phyloP scores from a whole-genome alignment of 805 yeast species.

The Zygosaccharomyces bailii region DNA sequence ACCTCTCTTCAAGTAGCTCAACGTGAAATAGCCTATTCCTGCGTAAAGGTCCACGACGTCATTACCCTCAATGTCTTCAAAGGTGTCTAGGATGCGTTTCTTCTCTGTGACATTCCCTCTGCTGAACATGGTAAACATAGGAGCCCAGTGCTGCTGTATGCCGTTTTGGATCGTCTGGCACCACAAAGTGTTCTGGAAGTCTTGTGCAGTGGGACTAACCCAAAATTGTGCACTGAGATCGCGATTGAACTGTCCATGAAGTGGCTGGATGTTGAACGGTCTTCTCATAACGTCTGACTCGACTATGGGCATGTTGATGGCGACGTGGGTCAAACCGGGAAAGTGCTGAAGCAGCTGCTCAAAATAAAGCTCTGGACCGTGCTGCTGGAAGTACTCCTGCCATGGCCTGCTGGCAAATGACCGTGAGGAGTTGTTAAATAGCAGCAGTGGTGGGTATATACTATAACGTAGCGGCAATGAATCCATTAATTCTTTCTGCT shows the following conservation, averaged over 20 bases:
- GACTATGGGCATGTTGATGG: constrained; percentile 65
- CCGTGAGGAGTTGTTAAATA: constrained; percentile 47
- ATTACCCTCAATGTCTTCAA: constrained; percentile 36
- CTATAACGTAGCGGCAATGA: constrained; percentile 46
- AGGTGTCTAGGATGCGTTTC: constrained; percentile 52
- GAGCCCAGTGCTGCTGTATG: constrained; percentile 78
- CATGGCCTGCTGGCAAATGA: constrained; percentile 44
- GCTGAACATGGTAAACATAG: constrained; percentile 80
- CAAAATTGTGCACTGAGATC: constrained; percentile 15
- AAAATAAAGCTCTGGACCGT: constrained; percentile 16
- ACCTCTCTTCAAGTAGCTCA: constrained; percentile 56
- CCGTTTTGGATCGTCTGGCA: constrained; percentile 69
- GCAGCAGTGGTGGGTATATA: constrained; percentile 62
- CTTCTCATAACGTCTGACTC: constrained; percentile 55
- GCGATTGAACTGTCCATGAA: constrained; percentile 44
- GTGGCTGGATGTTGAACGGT: constrained; percentile 57
- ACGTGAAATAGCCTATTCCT: constrained; percentile 82
- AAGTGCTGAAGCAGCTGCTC: constrained; percentile 24
- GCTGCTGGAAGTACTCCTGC: constrained; percentile 27
- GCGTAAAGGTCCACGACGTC: constrained; percentile 69
- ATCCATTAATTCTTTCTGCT: constrained; percentile 13
- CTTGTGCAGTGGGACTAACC: constrained; percentile 40
- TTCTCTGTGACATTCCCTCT: constrained; percentile 85
- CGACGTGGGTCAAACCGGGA: constrained; percentile 53
- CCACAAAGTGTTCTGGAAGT: constrained; percentile 63